These are phyloP conservation scores for Eucalyptus leucophloia DNA, from an alignment of 345 rosid species.

Conservation along the genomic window DNA sequence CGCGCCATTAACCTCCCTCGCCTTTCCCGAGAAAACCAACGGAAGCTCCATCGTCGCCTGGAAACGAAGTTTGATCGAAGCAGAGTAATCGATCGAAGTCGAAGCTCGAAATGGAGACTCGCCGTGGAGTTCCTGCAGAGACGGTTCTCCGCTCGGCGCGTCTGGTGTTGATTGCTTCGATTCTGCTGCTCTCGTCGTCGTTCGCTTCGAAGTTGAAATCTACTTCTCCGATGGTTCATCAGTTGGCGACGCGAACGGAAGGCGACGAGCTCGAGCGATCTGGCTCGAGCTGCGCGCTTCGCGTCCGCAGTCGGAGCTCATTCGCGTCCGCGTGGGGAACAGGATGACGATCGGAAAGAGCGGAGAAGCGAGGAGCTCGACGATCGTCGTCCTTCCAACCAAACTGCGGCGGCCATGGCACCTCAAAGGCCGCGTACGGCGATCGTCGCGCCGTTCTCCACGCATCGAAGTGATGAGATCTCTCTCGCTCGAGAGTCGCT, in stretches of 20 bases:
- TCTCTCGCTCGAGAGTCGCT: background rate
- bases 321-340: background rate
- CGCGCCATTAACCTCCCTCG: too few relatives aligned
- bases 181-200: background rate
- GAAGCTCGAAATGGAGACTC: background rate
- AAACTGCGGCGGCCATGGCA: background rate
- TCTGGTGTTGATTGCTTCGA: background rate
- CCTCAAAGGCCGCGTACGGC: constrained; percentile 18
- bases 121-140: background rate
- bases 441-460: constrained; percentile 42
- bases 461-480: background rate
- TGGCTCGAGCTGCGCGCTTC: background rate
- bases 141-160: background rate
- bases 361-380: constrained; percentile 4
- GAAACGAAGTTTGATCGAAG: background rate
- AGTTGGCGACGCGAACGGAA: background rate
- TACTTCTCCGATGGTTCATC: background rate
- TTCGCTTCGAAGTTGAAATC: background rate
- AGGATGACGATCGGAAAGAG: background rate
- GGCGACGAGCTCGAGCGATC: background rate
- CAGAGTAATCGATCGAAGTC: background rate
- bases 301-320: background rate
- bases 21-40: too few relatives aligned
- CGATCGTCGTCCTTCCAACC: constrained; percentile 2
- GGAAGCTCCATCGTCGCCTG: background rate